Percentiles rank a stretch among this genome's conserved stretches.
phyloP scores from a whole-genome alignment of 805 yeast genomes.

The Yarrowia sp. region DNA sequence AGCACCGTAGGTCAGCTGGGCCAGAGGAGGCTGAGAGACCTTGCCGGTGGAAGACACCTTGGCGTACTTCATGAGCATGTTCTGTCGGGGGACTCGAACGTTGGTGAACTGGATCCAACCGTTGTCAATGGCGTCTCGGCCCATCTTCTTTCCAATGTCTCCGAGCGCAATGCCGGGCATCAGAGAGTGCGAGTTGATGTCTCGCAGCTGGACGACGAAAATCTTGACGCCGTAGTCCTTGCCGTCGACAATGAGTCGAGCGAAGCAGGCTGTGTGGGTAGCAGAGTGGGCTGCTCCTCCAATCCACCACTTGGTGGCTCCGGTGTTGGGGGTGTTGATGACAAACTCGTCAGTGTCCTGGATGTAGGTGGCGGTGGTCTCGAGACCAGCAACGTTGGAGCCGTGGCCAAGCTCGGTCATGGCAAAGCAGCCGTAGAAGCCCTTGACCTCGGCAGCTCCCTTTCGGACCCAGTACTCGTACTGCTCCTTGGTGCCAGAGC shows the following conservation, averaged over 20 bases:
- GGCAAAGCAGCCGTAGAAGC: slow-evolving; percentile 76
- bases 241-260: slow-evolving; percentile 74
- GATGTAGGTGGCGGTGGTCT: slow-evolving; percentile 89
- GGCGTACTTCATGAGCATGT: slow-evolving; percentile 77
- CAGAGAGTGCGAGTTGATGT: slow-evolving; percentile 58
- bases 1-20: slow-evolving; percentile 85
- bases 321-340: slow-evolving; percentile 81
- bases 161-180: slow-evolving; percentile 80
- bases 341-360: slow-evolving; percentile 59
- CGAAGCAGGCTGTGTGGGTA: slow-evolving; percentile 78
- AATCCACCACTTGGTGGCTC: slow-evolving; percentile 98
- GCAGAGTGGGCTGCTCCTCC: slow-evolving; percentile 97
- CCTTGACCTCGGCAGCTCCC: slow-evolving; percentile 40
- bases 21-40: slow-evolving; percentile 76
- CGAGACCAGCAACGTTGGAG: slow-evolving; percentile 88
- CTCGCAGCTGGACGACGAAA: slow-evolving; percentile 89
- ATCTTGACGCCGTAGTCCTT: slow-evolving; percentile 91
- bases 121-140: slow-evolving; percentile 91
- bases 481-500: slow-evolving; percentile 85
- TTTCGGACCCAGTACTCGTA: slow-evolving; percentile 77
- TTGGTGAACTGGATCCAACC: slow-evolving; percentile 93
- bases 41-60: slow-evolving; percentile 64
- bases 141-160: slow-evolving; percentile 93
- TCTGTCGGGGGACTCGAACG: slow-evolving; percentile 79
- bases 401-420: slow-evolving; percentile 96